phyloP scores from a whole-genome alignment of 202 grass and related monocot genomes.

The Saccharum hybrid region DNA sequence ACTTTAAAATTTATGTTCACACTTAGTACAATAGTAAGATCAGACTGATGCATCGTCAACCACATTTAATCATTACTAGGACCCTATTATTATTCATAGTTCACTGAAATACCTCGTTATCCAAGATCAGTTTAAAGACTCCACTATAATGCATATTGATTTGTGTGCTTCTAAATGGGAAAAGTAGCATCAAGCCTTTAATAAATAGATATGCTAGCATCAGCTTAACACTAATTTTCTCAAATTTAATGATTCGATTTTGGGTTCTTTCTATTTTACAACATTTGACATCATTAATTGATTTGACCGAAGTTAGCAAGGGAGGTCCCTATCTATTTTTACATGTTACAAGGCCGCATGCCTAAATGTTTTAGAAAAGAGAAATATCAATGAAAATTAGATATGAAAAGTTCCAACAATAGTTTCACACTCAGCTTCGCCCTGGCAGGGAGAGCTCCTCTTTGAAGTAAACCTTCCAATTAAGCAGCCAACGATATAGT shows the following conservation, averaged over 20 bases:
- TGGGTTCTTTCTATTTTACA: not conserved
- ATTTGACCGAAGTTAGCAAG: too few relatives aligned
- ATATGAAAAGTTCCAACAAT: too few relatives aligned
- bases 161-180: not conserved
- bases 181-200: not conserved
- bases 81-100: not conserved
- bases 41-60: not conserved
- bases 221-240: not conserved
- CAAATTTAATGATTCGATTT: not conserved
- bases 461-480: too few relatives aligned
- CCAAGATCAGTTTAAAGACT: not conserved
- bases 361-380: too few relatives aligned
- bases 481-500: too few relatives aligned
- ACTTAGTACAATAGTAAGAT: not conserved
- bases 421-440: too few relatives aligned
- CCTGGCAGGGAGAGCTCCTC: too few relatives aligned
- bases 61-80: not conserved
- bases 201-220: not conserved
- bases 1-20: not conserved
- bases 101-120: not conserved
- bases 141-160: not conserved
- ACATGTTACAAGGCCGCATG: too few relatives aligned
- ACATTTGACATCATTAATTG: not conserved
- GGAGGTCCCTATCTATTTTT: too few relatives aligned
- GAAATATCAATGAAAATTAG: too few relatives aligned